Percentiles rank a stretch among this genome's conserved stretches.
These are phyloP conservation scores for Penicillium sp. DNA, from an alignment of 2,329 filamentous ascomycete species.

Conservation along the genomic window DNA sequence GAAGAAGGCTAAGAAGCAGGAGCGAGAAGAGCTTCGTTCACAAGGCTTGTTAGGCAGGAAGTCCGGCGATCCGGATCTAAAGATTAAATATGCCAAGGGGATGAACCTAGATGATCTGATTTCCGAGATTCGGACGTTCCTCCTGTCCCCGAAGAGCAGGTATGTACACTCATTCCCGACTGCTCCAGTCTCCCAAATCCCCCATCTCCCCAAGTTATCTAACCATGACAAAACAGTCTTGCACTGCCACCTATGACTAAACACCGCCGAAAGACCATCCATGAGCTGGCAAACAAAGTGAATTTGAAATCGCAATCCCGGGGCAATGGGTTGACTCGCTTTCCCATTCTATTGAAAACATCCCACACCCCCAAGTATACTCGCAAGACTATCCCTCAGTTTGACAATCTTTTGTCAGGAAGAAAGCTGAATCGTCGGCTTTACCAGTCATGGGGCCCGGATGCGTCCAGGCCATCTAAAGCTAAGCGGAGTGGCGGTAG, in stretches of 20 bases:
- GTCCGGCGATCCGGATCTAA: constrained; percentile 59
- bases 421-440: constrained; percentile 30
- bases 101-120: constrained; percentile 71
- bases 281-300: constrained; percentile 74
- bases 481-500: constrained; percentile 39
- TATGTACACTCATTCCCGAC: constrained; percentile 43
- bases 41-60: constrained; percentile 65
- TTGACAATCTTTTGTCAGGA: constrained; percentile 43
- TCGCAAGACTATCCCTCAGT: constrained; percentile 53
- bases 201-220: not conserved
- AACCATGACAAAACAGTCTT: constrained; percentile 52
- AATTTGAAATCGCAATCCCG: constrained; percentile 81
- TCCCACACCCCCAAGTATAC: constrained; percentile 63
- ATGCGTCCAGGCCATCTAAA: constrained; percentile 21
- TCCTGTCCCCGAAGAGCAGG: constrained; percentile 64
- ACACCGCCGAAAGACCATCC: constrained; percentile 72
- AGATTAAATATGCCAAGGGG: constrained; percentile 70
- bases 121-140: constrained; percentile 70
- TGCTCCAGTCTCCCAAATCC: not conserved
- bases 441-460: constrained; percentile 26
- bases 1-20: constrained; percentile 69
- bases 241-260: constrained; percentile 83
- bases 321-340: constrained; percentile 71
- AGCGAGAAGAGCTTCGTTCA: constrained; percentile 68
- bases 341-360: constrained; percentile 76